These are phyloP conservation scores for Rutstroemia sydowiana DNA, from an alignment of 2,329 filamentous ascomycete genomes.

Conservation along the genomic window DNA sequence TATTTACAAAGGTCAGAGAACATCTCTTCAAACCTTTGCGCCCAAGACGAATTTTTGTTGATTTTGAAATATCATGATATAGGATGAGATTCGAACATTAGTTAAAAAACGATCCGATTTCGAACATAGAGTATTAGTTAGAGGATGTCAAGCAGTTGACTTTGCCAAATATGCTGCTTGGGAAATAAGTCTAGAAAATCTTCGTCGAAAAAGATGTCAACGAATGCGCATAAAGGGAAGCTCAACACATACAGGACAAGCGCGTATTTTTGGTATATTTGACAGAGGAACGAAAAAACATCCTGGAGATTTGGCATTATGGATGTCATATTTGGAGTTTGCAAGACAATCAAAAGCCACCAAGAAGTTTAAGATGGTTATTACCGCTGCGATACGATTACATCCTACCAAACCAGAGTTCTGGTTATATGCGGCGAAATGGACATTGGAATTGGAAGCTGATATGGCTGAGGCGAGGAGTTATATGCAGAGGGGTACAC, in stretches of 20 bases:
- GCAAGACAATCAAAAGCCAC: conserved; percentile 60
- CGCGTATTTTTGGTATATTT: conserved; percentile 81
- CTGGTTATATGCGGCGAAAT: conserved; percentile 78
- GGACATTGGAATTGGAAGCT: conserved; percentile 67
- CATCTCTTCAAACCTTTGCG: conserved; percentile 9
- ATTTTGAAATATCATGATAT: conserved; percentile 1
- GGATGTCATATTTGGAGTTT: conserved; percentile 86
- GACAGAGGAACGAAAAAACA: conserved; percentile 82
- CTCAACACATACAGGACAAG: conserved; percentile 64
- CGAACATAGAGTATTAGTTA: conserved; percentile 82
- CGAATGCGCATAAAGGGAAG: conserved; percentile 66
- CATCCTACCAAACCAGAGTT: conserved; percentile 77
- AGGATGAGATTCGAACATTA: conserved; percentile 87
- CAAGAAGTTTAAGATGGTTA: conserved; percentile 57
- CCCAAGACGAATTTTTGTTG: not conserved
- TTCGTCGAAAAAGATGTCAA: conserved; percentile 76
- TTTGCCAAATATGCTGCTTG: conserved; percentile 77
- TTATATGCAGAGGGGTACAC: conserved; percentile 81
- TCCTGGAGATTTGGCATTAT: conserved; percentile 71
- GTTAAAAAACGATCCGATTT: conserved; percentile 87
- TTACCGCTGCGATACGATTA: conserved; percentile 68
- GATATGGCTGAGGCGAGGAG: conserved; percentile 82
- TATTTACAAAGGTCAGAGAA: conserved; percentile 65
- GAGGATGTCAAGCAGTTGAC: conserved; percentile 68
- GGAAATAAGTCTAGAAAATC: conserved; percentile 62